Conservation (phyloP, 129 eudicot genomes). For the Escallonia herrerae region DNA sequence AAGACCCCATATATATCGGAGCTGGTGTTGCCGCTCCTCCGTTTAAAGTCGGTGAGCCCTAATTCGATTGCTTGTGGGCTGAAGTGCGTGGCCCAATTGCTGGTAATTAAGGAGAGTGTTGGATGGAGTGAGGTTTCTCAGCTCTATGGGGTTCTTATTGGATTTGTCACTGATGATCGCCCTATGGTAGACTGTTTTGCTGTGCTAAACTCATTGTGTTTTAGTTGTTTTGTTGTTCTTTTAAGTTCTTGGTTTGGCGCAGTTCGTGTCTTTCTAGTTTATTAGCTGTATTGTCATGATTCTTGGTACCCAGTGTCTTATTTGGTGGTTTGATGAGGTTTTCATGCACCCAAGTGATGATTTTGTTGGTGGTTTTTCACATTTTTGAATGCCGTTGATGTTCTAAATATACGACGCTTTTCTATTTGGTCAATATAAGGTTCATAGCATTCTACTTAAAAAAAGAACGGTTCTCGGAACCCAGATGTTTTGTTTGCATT, state of each 20-base stretch:
- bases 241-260: not conserved
- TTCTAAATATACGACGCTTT: too few relatives aligned
- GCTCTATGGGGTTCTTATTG: constrained; percentile 45
- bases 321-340: too few relatives aligned
- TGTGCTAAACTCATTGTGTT: too few relatives aligned
- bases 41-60: constrained; percentile 8
- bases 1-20: constrained; percentile 38
- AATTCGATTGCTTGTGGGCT: constrained; percentile 33
- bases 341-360: too few relatives aligned
- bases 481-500: too few relatives aligned
- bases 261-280: not conserved
- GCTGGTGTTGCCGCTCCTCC: constrained; percentile 34
- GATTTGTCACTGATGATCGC: constrained; percentile 45
- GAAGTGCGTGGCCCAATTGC: constrained; percentile 44
- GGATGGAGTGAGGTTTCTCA: constrained; percentile 53
- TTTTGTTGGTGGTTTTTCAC: too few relatives aligned
- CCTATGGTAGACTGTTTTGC: constrained; percentile 36
- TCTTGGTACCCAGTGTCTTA: too few relatives aligned
- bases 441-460: too few relatives aligned
- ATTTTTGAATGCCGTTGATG: too few relatives aligned
- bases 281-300: too few relatives aligned
- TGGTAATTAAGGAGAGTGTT: constrained; percentile 32
- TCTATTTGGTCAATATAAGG: too few relatives aligned
- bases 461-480: too few relatives aligned
- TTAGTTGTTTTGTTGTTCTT: not conserved